These are phyloP conservation scores for Zygotorulaspora sp. DNA, from an alignment of 805 yeast species.

Conservation along the genomic window DNA sequence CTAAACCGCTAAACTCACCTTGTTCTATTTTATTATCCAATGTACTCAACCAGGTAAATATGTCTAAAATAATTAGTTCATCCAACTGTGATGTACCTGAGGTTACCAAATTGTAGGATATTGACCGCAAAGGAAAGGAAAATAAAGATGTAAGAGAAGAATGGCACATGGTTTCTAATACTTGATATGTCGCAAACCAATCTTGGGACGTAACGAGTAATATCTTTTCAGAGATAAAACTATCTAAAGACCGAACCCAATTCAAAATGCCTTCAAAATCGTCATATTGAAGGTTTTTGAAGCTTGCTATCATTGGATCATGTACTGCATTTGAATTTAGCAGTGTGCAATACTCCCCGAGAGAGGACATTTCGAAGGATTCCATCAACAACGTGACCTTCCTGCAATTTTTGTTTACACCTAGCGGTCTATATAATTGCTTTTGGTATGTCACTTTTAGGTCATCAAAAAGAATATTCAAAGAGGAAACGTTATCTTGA, in stretches of 20 bases:
- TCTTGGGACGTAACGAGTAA: slow-evolving; percentile 49
- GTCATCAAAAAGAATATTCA: slow-evolving; percentile 51
- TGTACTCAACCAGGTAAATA: slow-evolving; percentile 65
- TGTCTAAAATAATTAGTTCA: slow-evolving; percentile 56
- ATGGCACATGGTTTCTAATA: slow-evolving; percentile 64
- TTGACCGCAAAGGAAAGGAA: slow-evolving; percentile 23
- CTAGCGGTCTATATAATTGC: slow-evolving; percentile 59
- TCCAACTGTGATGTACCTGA: slow-evolving; percentile 40
- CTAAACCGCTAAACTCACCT: slow-evolving; percentile 38
- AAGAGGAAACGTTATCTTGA: slow-evolving; percentile 25
- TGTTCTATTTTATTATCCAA: slow-evolving; percentile 41
- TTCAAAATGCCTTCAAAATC: slow-evolving; percentile 46
- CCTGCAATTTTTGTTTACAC: slow-evolving; percentile 24
- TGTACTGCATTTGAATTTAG: slow-evolving; percentile 21
- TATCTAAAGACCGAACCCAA: slow-evolving; percentile 62
- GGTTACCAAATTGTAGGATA: slow-evolving; percentile 19
- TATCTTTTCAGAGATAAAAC: slow-evolving; percentile 53
- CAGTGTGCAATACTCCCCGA: slow-evolving; percentile 15
- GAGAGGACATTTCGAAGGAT: slow-evolving; percentile 17
- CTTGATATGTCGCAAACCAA: slow-evolving; percentile 74
- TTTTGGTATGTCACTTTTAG: slow-evolving; percentile 67
- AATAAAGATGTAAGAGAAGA: slow-evolving; percentile 55
- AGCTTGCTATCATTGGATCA: slow-evolving; percentile 29
- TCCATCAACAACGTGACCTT: slow-evolving; percentile 20
- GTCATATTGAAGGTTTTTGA: slow-evolving; percentile 16